Conservation (phyloP, 768 basidiomycete species). For the Leucocoprinus leucothites region DNA sequence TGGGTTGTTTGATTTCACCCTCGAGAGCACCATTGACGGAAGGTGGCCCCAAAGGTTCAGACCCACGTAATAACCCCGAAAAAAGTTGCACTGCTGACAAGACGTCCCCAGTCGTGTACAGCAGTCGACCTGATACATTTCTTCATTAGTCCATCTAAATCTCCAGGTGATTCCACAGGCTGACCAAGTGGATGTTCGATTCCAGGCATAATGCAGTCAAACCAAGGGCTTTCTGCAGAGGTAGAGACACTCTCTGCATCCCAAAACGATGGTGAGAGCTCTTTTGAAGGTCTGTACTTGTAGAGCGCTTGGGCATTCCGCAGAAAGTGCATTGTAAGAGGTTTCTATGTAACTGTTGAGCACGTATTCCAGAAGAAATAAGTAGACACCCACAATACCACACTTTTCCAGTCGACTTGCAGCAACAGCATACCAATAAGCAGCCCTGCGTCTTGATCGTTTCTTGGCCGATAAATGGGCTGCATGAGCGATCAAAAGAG, state of each 20-base stretch:
- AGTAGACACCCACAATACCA: slow-evolving; percentile 61
- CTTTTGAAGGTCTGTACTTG: slow-evolving; percentile 45
- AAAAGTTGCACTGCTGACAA: slow-evolving; percentile 76
- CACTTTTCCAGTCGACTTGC: slow-evolving; percentile 80
- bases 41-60: slow-evolving; percentile 20
- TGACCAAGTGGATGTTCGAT: slow-evolving; percentile 80
- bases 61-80: slow-evolving; percentile 61
- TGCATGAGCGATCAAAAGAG: slow-evolving; percentile 78
- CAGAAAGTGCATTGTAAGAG: slow-evolving; percentile 79
- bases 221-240: slow-evolving; percentile 36
- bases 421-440: slow-evolving; percentile 76
- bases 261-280: slow-evolving; percentile 80
- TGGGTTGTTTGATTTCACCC: slow-evolving; percentile 19
- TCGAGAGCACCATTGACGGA: slow-evolving; percentile 3
- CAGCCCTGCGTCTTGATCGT: slow-evolving; percentile 56
- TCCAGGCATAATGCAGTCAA: slow-evolving; percentile 64
- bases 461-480: slow-evolving; percentile 66
- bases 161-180: slow-evolving; percentile 8
- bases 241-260: slow-evolving; percentile 55
- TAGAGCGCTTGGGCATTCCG: slow-evolving; percentile 68
- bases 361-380: neutral
- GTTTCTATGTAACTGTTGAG: slow-evolving; percentile 53
- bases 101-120: slow-evolving; percentile 89
- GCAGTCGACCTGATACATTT: slow-evolving; percentile 58
- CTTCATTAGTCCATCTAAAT: neutral